Percentiles rank a stretch among this genome's conserved stretches.
These are phyloP conservation scores for Fusarium bactridioides DNA, from an alignment of 2,329 filamentous ascomycete species.

Conservation along the genomic window DNA sequence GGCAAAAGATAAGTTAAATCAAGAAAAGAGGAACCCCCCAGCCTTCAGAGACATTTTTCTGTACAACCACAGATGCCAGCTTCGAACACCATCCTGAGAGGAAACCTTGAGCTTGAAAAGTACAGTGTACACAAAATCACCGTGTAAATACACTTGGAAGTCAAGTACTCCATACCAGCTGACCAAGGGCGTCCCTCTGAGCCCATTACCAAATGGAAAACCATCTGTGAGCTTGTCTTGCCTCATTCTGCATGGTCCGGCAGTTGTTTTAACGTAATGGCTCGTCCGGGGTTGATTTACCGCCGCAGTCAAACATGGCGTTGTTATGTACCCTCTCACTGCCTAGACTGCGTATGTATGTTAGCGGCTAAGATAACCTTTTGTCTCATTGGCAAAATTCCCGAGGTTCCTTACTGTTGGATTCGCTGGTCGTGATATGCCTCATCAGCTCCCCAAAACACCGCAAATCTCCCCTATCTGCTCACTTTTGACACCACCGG, in stretches of 20 bases:
- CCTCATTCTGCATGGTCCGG: conserved; percentile 44
- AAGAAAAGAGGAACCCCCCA: conserved; percentile 33
- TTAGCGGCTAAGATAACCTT: conserved; percentile 39
- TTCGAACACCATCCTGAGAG: conserved; percentile 24
- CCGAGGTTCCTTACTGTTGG: conserved; percentile 11
- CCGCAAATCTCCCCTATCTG: conserved; percentile 30
- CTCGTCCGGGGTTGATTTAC: conserved; percentile 34
- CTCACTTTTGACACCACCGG: conserved; percentile 33
- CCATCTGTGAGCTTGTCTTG: conserved; percentile 34
- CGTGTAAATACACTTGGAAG: accelerated
- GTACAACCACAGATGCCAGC: conserved; percentile 21
- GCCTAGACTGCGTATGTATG: background rate
- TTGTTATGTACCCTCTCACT: background rate
- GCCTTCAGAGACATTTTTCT: conserved; percentile 28
- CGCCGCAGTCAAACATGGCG: conserved; percentile 22
- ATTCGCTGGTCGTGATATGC: conserved; percentile 10
- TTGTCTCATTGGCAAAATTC: conserved; percentile 28
- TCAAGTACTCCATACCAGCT: conserved; percentile 27
- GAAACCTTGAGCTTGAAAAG: background rate
- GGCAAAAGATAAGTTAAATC: conserved; percentile 43
- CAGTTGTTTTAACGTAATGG: conserved; percentile 45
- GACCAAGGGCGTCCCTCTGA: conserved; percentile 34
- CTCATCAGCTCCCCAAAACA: conserved; percentile 21
- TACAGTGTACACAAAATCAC: conserved; percentile 4
- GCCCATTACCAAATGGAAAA: conserved; percentile 45